Percentiles rank a stretch among this genome's conserved stretches.
These are phyloP conservation scores for Cystobasidium tubakii DNA, from an alignment of 768 basidiomycete species.

Conservation along the genomic window DNA sequence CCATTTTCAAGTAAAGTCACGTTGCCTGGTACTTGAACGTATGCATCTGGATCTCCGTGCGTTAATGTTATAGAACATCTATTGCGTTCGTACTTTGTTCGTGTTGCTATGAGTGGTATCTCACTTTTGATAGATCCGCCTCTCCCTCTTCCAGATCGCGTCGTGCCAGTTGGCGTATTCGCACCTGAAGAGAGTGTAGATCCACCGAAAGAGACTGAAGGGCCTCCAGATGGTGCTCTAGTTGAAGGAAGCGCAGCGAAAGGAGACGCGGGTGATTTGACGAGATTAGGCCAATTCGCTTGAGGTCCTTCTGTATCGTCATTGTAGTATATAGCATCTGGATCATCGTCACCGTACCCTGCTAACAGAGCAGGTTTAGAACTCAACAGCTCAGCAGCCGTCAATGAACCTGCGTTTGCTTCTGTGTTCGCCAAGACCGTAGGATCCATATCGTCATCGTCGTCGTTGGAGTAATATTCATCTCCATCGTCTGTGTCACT, in stretches of 20 bases:
- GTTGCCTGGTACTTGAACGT: neutral
- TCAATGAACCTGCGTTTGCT: constrained; percentile 8
- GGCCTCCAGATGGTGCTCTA: neutral
- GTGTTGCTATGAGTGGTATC: constrained; percentile 40
- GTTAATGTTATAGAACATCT: constrained; percentile 81
- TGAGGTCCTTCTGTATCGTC: constrained; percentile 6
- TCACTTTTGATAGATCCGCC: constrained; percentile 6
- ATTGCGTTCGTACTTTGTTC: constrained; percentile 82
- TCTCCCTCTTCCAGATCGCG: neutral
- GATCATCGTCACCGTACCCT: constrained; percentile 3
- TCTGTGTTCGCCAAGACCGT: constrained; percentile 12
- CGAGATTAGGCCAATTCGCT: constrained; percentile 9
- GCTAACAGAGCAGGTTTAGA: neutral
- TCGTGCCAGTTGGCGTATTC: neutral
- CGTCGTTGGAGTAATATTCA: constrained; percentile 8
- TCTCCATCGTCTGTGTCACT: neutral
- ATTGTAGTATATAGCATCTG: neutral
- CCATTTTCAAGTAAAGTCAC: neutral
- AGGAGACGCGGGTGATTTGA: constrained; percentile 23
- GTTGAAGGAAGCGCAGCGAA: neutral
- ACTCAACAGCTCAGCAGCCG: constrained; percentile 8
- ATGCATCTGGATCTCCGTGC: constrained; percentile 55
- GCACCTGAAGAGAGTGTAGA: neutral
- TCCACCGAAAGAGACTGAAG: neutral
- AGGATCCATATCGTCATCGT: constrained; percentile 1